These are phyloP conservation scores for Raphanus raphanistrum DNA, from an alignment of 345 rosid genomes.

Conservation along the genomic window DNA sequence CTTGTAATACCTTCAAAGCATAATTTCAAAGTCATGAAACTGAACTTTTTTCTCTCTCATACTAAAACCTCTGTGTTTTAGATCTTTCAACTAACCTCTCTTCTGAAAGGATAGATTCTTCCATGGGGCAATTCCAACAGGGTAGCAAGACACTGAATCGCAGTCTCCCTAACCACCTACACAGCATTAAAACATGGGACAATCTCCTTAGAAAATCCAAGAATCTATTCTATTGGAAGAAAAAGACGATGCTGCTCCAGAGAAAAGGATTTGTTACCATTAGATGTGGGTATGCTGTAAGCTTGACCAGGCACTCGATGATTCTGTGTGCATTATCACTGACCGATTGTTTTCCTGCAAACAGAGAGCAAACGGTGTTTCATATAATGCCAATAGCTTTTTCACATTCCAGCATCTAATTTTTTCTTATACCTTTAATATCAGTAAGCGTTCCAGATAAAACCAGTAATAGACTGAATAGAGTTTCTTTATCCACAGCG, in stretches of 20 bases:
- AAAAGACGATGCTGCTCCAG: not conserved
- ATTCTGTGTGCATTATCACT: slow-evolving; percentile 61
- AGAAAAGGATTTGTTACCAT: slow-evolving; percentile 48
- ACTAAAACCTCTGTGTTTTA: not conserved
- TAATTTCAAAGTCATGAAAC: not conserved
- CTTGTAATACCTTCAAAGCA: slow-evolving; percentile 53
- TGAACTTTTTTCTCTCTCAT: slow-evolving; percentile 3
- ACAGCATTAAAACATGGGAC: slow-evolving; percentile 3
- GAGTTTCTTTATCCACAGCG: slow-evolving; percentile 51
- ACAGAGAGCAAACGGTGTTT: not conserved
- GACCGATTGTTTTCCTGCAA: slow-evolving; percentile 64
- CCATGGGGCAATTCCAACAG: slow-evolving; percentile 65
- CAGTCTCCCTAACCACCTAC: slow-evolving; percentile 86
- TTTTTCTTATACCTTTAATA: slow-evolving; percentile 57
- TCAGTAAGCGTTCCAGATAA: slow-evolving; percentile 78
- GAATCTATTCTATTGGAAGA: not conserved
- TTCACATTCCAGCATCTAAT: not conserved
- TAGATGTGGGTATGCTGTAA: slow-evolving; percentile 60
- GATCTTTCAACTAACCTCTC: slow-evolving; percentile 50
- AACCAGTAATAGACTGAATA: slow-evolving; percentile 69
- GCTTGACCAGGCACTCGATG: slow-evolving; percentile 53
- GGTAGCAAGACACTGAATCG: slow-evolving; percentile 78
- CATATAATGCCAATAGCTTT: slow-evolving; percentile 16
- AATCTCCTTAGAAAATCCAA: not conserved
- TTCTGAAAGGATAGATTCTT: slow-evolving; percentile 73